These are phyloP conservation scores for Prosopis cineraria DNA, from an alignment of 306 rosid species.

Conservation along the genomic window DNA sequence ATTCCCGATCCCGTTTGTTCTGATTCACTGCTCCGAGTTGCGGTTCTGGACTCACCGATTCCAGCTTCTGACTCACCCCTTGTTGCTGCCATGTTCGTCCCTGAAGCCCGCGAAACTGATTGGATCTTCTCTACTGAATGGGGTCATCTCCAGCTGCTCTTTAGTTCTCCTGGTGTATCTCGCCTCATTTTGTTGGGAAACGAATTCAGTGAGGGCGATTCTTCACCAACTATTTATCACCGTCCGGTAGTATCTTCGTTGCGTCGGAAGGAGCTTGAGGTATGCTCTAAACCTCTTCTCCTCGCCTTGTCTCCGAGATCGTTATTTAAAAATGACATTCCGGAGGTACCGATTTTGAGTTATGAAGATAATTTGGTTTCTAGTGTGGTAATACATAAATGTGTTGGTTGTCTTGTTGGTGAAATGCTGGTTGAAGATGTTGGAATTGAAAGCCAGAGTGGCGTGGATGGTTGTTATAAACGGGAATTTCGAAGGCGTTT, in stretches of 20 bases:
- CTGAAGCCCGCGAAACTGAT: constrained; percentile 70
- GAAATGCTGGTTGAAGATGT: constrained; percentile 89
- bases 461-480: constrained; percentile 11
- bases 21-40: constrained; percentile 60
- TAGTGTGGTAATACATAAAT: constrained; percentile 53
- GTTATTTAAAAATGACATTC: constrained; percentile 54
- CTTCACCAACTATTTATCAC: constrained; percentile 28
- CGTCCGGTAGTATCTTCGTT: constrained; percentile 41
- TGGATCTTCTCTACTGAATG: constrained; percentile 79
- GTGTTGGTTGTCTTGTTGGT: constrained; percentile 61
- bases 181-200: constrained; percentile 71
- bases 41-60: constrained; percentile 76
- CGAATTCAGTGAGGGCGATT: constrained; percentile 24
- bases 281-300: constrained; percentile 67
- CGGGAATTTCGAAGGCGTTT: constrained; percentile 83
- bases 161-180: constrained; percentile 48
- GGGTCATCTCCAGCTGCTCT: constrained; percentile 81
- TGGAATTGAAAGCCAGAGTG: constrained; percentile 52
- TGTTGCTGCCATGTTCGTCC: constrained; percentile 74
- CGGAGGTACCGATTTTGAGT: constrained; percentile 67
- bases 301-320: constrained; percentile 74
- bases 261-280: constrained; percentile 38
- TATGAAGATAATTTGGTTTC: constrained; percentile 64
- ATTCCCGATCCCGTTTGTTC: constrained; percentile 57
- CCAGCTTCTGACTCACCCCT: constrained; percentile 40